A percentile compares a stretch with the other conserved stretches of the same genome.
Conservation (phyloP, 2,329 filamentous ascomycete species). For the Talaromyces sp. region DNA sequence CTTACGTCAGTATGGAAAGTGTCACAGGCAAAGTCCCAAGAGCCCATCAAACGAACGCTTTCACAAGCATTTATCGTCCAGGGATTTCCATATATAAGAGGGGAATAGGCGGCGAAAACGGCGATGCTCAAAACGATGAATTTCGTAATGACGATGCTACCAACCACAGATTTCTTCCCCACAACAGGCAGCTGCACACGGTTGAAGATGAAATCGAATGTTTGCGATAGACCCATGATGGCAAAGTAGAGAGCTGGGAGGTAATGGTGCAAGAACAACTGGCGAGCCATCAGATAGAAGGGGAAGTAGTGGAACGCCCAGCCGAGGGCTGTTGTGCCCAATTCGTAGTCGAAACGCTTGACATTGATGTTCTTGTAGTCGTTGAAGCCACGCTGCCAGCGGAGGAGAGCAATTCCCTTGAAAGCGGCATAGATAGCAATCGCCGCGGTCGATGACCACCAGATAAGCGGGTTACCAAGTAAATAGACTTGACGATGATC, state of each 20-base stretch:
- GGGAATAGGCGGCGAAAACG: constrained; percentile 80
- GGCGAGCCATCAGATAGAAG: constrained; percentile 96
- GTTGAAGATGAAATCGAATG: constrained; percentile 77
- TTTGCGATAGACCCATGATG: constrained; percentile 81
- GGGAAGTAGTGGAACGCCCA: constrained; percentile 99
- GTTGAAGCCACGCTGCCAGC: constrained; percentile 89
- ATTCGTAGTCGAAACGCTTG: constrained; percentile 97
- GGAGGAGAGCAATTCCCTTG: constrained; percentile 80
- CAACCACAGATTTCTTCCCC: constrained; percentile 66
- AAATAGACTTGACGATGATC: constrained; percentile 94
- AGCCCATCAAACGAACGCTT: constrained; percentile 77
- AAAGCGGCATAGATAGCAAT: constrained; percentile 73
- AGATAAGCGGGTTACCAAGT: constrained; percentile 89
- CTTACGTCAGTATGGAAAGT: constrained; percentile 83
- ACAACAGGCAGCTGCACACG: constrained; percentile 66
- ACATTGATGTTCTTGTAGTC: constrained; percentile 80
- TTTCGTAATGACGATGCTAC: constrained; percentile 65
- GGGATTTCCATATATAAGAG: constrained; percentile 84
- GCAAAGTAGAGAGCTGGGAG: constrained; percentile 96
- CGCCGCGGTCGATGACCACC: constrained; percentile 81
- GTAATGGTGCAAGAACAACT: constrained; percentile 98
- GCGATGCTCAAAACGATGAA: constrained; percentile 71
- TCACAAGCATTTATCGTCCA: constrained; percentile 91
- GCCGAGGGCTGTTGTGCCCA: constrained; percentile 82
- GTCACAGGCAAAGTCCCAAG: constrained; percentile 99